Evolutionary conservation across 2,329 filamentous ascomycete genomes (phyloP), one percentile per base, ranked within the genome.

Genomic region (Beauveria scarabaeidicola): DNA sequence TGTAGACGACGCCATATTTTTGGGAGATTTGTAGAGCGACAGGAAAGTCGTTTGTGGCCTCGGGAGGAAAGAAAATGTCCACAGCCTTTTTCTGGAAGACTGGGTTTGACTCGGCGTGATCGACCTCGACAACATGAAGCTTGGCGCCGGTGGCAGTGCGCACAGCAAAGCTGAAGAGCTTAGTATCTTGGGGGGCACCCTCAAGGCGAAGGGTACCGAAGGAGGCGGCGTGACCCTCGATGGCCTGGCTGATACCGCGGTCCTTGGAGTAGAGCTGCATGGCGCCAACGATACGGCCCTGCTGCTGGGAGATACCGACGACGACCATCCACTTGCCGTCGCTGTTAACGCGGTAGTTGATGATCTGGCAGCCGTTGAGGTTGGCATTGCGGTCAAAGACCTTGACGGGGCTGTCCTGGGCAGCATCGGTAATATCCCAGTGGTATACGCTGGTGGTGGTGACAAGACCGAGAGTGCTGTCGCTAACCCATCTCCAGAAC

Each of bases 401-500:
- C 81, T 99, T 96, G 65, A 90, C 84, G 2, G 92, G 91, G 63
- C 85, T 81, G 61, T 87, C 81, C 73, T 95, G 90, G 64, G 84
- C 82, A 55, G 88, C 79, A 71, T 97, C 92, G 72, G 93, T 93
- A 65, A 99, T 90, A 72, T 99, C 91, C 94, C 94, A 99, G 78
- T 99, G 94, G 75, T 91, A 97, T 64, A 99, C 90, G 44, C 89
- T 87, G 64, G 83, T 89, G 61, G 95, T 91, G 64, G 93, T 97
- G 64, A 99, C 90, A 69, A 99, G 80, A 63, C 93, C 94, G 62
- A 99, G 78, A 63, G 87, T 89, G 61, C 83, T 88, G 68, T 96
- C 90, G 76, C 87, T 96, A 76, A 95, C 91, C 94, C 94, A 99
- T 78, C 96, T 96, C 95, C 94, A 99, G 81, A 96, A 99, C 63